Conservation (phyloP, 1,284 basidiomycete genomes). For the Cryptococcus amylolentus region DNA sequence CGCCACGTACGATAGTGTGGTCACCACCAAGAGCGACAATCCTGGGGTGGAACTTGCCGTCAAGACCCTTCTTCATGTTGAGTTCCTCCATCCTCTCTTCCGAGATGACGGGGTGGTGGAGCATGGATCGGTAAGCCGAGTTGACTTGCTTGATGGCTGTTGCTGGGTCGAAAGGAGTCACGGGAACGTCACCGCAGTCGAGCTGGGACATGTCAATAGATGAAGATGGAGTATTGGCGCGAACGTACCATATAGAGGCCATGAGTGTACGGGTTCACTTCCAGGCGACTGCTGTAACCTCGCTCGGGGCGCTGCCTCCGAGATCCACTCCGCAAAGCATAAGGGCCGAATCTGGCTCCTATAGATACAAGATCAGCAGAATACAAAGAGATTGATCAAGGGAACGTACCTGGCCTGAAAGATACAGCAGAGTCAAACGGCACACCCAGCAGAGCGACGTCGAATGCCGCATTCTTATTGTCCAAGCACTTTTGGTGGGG, state of each 20-base stretch:
- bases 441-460: slow-evolving; percentile 46
- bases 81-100: slow-evolving; percentile 19
- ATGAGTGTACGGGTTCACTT: slow-evolving; percentile 33
- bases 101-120: slow-evolving; percentile 27
- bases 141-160: slow-evolving; percentile 50
- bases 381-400: neutral
- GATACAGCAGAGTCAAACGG: slow-evolving; percentile 46
- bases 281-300: slow-evolving; percentile 30
- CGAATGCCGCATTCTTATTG: slow-evolving; percentile 46
- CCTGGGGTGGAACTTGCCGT: slow-evolving; percentile 46
- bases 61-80: slow-evolving; percentile 30
- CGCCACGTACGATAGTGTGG: slow-evolving; percentile 43
- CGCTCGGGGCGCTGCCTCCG: slow-evolving; percentile 32
- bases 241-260: slow-evolving; percentile 28
- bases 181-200: slow-evolving; percentile 50
- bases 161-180: slow-evolving; percentile 50
- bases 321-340: slow-evolving; percentile 40
- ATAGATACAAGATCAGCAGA: neutral
- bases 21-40: slow-evolving; percentile 52
- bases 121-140: slow-evolving; percentile 36
- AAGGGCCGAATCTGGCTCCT: slow-evolving; percentile 48
- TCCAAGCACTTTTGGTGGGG: slow-evolving; percentile 42
- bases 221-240: neutral
- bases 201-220: slow-evolving; percentile 21
- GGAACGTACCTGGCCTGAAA: slow-evolving; percentile 35